Evolutionary conservation across 495 filamentous ascomycete species (phyloP), one percentile per base, ranked within the genome.

Genomic region (Penicillium angulare): DNA sequence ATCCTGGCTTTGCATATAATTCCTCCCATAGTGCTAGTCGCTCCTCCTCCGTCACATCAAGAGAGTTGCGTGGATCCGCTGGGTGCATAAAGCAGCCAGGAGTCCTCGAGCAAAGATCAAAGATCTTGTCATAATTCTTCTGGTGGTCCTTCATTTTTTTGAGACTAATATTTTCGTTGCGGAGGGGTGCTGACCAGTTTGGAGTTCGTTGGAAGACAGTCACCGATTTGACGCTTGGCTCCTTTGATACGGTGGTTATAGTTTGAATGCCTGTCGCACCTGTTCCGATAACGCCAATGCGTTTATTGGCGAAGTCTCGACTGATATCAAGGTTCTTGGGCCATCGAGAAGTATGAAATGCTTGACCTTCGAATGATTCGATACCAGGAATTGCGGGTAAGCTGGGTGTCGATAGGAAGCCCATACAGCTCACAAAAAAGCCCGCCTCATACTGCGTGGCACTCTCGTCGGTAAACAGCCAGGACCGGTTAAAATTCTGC

Each of bases 181-280:
- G 61, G 65, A 82, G 76, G 1, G 57, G 57, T 1, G 57, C 57
- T 5, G 57, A 61, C 57, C 57, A 69, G 54, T 80, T 80, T 8
- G 80, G 72, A 0, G 75, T 77, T 7, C 78, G 60, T 50, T 79
- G 76, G 49, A 77, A 77, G 15, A 79, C 73, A 1, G 68, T 74
- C 23, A 76, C 16, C 9, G 54, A 61, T 29, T 46, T 32, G n/a
- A 61, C 31, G 16, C 27, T 56, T 7, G 48, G 48, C 13, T 61
- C 54, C n/a, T 61, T 61, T 12, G 58, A 46, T 2, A 60, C 40
- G 21, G 60, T 60, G 5, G 65, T 53, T 24, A 65, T 68, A 31
- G 69, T 63, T 45, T 82, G 79, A 18, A 80, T 68, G 10, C 75
- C 77, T 1, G 75, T 76, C 3, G 76, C 60, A 1, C 79, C 79